A percentile compares a stretch with the other conserved stretches of the same genome.
Conservation (phyloP, 2,329 filamentous ascomycete species). For the Ambrosiella beaveri region DNA sequence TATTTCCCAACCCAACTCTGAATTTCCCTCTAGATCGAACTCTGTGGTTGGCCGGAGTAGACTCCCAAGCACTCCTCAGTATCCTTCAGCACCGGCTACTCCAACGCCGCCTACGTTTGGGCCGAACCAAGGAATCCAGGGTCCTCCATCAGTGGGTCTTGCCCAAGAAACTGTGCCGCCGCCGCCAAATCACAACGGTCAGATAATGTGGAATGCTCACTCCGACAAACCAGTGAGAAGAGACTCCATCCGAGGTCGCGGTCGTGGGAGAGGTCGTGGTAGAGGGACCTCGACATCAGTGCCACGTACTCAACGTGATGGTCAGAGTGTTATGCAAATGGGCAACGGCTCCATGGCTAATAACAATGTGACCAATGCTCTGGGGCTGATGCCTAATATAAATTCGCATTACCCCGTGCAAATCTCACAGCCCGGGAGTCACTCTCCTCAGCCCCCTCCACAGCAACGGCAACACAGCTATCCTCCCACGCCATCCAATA, state of each 20-base stretch:
- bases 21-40: neutral
- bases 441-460: neutral
- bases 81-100: neutral
- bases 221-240: slow-evolving; percentile 2
- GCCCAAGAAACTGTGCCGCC: slow-evolving; percentile 2
- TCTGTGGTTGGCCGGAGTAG: slow-evolving; percentile 1
- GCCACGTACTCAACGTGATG: neutral
- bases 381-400: slow-evolving; percentile 11
- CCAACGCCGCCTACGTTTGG: neutral
- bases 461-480: neutral
- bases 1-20: neutral
- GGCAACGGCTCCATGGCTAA: neutral
- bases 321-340: slow-evolving; percentile 1
- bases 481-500: too few species aligned
- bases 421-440: neutral
- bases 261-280: slow-evolving; percentile 5
- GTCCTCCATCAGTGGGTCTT: neutral
- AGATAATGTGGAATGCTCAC: slow-evolving; percentile 13
- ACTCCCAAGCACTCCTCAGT: neutral
- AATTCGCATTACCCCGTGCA: slow-evolving; percentile 8
- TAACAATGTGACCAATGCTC: neutral
- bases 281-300: neutral
- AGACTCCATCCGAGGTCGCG: slow-evolving; percentile 7
- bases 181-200: slow-evolving; percentile 12
- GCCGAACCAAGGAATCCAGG: slow-evolving; percentile 4